Conservation (phyloP, 2,329 filamentous ascomycete genomes). For the Penicillium brasilianum region DNA sequence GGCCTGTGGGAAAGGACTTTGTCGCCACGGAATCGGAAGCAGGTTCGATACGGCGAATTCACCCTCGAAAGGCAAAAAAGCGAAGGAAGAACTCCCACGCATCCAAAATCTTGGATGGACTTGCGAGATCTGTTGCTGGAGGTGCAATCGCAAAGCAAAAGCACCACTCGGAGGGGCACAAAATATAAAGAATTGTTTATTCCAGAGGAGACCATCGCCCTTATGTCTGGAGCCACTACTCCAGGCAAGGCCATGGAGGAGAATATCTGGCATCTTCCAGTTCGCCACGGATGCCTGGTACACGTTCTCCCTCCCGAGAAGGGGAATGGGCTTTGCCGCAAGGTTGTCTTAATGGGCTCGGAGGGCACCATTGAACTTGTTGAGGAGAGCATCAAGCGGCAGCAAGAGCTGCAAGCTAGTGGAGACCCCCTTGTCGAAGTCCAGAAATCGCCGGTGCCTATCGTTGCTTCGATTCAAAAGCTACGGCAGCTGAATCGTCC, state of each 20-base stretch:
- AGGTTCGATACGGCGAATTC: constrained; percentile 34
- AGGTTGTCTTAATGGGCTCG: constrained; percentile 43
- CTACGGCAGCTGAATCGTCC: constrained; percentile 29
- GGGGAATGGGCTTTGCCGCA: constrained; percentile 40
- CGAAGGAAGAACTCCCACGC: not conserved
- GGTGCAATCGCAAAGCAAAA: constrained; percentile 26
- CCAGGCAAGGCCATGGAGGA: constrained; percentile 35
- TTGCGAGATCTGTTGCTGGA: constrained; percentile 35
- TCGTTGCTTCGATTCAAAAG: constrained; percentile 36
- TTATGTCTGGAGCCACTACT: constrained; percentile 39
- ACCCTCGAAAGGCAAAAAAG: constrained; percentile 11
- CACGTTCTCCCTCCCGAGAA: constrained; percentile 40
- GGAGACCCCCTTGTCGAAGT: constrained; percentile 40
- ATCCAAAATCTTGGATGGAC: constrained; percentile 29
- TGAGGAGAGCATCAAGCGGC: constrained; percentile 33
- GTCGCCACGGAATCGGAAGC: constrained; percentile 33
- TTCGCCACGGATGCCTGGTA: constrained; percentile 47
- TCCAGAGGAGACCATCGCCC: constrained; percentile 42
- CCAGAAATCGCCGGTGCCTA: constrained; percentile 35
- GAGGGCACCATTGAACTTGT: constrained; percentile 40
- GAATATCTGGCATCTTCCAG: constrained; percentile 44
- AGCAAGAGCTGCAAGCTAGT: constrained; percentile 30
- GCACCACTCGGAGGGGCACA: constrained; percentile 17
- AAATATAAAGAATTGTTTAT: constrained; percentile 40
- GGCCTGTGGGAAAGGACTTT: constrained; percentile 15